Evolutionary conservation across 352 stramenopile genomes (phyloP), one percentile per base, ranked within the genome.

Genomic region (Phytophthora colocasiae): DNA sequence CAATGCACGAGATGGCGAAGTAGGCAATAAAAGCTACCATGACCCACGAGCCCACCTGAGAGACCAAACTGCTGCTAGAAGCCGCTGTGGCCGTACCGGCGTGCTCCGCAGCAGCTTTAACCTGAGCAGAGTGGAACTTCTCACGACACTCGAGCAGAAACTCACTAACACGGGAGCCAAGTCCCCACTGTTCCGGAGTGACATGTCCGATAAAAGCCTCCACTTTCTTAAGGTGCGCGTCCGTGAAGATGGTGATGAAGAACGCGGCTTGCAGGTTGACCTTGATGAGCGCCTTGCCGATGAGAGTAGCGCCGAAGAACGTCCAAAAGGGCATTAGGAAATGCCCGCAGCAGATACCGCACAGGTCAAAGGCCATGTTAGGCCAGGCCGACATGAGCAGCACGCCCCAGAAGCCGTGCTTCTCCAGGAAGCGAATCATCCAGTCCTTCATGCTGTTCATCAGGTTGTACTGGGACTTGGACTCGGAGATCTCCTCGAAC

Each of bases 301-400:
- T 95, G 29, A 98, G 80, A 51, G 94, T 98, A 17, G 94, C 95
- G 22, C 88, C 85, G 66, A 98, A 98, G 70, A 98, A 98, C 8
- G 93, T 98, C 90, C 88, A 98, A 67, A 98, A 98, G 24, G 93
- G 90, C 86, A 98, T 97, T 54, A 97, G 77, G 60, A 98, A 97
- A 71, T 98, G 91, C 51, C 95, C 95, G 62, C 95, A 98, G 76
- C 90, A 98, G 61, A 98, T 97, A 47, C 95, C 95, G 66, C 91
- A 97, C 1, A 98, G 80, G 60, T 98, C 95, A 66, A 98, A 98
- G 32, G 93, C 91, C 65, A 97, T 91, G 71, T 98, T 98, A 19
- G 95, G 95, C 81, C 90, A 97, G n/a, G 95, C 91, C 29, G 88
- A 95, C 89, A 98, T 97, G 55, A 98, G 77, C 63, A 98, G 78